These are phyloP conservation scores for Rhinocladiella similis DNA, from an alignment of 2,329 filamentous ascomycete genomes.

Conservation along the genomic window DNA sequence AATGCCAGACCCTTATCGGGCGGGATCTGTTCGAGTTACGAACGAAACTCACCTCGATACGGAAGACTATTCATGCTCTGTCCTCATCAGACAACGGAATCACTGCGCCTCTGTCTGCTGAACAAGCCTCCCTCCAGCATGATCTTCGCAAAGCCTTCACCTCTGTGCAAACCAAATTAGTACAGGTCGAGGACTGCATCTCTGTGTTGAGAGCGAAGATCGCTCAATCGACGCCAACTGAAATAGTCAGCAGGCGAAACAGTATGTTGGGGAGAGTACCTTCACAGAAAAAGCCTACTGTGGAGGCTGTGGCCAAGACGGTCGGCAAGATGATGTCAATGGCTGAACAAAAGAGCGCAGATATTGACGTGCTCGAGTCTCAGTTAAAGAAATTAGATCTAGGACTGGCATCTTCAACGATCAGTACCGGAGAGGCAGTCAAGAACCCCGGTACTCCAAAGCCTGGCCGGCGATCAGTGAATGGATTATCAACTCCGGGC, in stretches of 20 bases:
- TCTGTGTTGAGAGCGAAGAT: constrained; percentile 78
- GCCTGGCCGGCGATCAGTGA: constrained; percentile 8
- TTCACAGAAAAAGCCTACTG: constrained; percentile 68
- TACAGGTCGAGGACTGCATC: constrained; percentile 76
- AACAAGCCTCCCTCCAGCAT: constrained; percentile 80
- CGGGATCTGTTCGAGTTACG: constrained; percentile 71
- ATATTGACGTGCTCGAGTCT: constrained; percentile 85
- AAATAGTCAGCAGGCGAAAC: constrained; percentile 49
- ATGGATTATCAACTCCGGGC: constrained; percentile 18
- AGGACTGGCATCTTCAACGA: constrained; percentile 16
- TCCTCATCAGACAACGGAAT: constrained; percentile 69
- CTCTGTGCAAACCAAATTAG: constrained; percentile 70
- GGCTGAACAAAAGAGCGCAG: constrained; percentile 86
- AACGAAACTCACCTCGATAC: constrained; percentile 74
- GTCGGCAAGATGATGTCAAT: constrained; percentile 90
- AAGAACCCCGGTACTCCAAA: constrained; percentile 16
- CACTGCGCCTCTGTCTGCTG: constrained; percentile 75
- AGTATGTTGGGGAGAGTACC: constrained; percentile 22
- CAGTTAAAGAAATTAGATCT: constrained; percentile 75
- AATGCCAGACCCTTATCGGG: constrained; percentile 64
- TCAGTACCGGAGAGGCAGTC: constrained; percentile 16
- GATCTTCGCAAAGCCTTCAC: constrained; percentile 77
- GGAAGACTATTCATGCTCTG: constrained; percentile 69
- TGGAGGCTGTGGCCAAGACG: constrained; percentile 88
- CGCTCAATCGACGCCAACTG: constrained; percentile 55